Evolutionary conservation across 2,329 filamentous ascomycete genomes (phyloP).

Genomic region (Fusarium drepaniforme): DNA sequence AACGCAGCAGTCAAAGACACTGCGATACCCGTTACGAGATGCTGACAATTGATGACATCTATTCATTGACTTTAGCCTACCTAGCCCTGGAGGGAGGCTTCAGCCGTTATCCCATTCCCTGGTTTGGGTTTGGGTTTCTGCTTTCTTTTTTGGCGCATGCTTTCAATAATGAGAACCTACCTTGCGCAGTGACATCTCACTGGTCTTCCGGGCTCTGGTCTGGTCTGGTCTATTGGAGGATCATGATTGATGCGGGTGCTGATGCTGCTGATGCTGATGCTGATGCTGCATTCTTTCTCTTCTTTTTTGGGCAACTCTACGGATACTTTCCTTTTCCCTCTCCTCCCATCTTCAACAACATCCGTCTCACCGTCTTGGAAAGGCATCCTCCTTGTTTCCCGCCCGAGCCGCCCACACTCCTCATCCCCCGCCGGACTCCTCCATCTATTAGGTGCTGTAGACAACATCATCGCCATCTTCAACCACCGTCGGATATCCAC

Average conservation of each 20-base stretch:
- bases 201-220: background rate
- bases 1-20: background rate
- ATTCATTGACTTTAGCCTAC: conserved; percentile 26
- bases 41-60: conserved; percentile 34
- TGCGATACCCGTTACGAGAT: conserved; percentile 20
- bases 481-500: conserved; percentile 7
- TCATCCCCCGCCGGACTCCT: background rate
- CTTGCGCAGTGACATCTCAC: conserved; percentile 35
- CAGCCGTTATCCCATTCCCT: conserved; percentile 28
- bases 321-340: conserved; percentile 2
- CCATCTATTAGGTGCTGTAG: background rate
- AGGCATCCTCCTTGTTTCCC: conserved; percentile 10
- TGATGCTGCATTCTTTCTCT: conserved; percentile 7
- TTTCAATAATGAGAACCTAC: conserved; percentile 16
- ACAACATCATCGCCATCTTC: conserved; percentile 22
- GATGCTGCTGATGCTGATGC: conserved; percentile 27
- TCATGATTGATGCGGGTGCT: conserved; percentile 14
- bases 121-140: conserved; percentile 22
- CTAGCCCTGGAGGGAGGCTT: conserved; percentile 14
- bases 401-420: conserved; percentile 22
- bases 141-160: conserved; percentile 19
- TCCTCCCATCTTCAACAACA: conserved; percentile 4
- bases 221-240: background rate
- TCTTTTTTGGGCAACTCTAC: background rate
- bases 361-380: conserved; percentile 12